Evolutionary conservation across 495 filamentous ascomycete species (phyloP).

Genomic region (Rusavskia elegans): DNA sequence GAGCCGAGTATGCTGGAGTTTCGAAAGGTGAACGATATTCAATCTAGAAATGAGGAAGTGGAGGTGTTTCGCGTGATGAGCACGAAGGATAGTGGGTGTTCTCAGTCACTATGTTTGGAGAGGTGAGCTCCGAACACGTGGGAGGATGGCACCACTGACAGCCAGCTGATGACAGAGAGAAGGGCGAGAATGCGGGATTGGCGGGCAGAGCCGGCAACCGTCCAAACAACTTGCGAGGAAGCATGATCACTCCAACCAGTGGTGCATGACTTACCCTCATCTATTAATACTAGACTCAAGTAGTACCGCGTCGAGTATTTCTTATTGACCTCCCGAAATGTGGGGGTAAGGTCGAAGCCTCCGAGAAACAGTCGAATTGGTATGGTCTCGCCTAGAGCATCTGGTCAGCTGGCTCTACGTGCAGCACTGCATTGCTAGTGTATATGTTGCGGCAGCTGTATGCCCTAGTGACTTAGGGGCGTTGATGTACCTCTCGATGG

Average conservation of each 20-base stretch:
- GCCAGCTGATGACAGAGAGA: no score
- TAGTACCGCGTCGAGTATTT: slow-evolving; percentile 99
- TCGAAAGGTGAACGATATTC: no score
- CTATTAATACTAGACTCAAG: slow-evolving; percentile 87
- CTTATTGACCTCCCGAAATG: slow-evolving; percentile 99
- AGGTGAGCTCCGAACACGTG: no score
- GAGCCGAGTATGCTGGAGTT: no score
- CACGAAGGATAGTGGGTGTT: no score
- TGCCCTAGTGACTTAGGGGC: background rate
- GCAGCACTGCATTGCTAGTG: background rate
- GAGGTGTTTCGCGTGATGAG: no score
- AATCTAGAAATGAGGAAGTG: no score
- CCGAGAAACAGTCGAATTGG: slow-evolving; percentile 95
- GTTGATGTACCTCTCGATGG: slow-evolving; percentile 59
- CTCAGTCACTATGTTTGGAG: no score
- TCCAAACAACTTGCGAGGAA: background rate
- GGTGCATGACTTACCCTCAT: slow-evolving; percentile 51
- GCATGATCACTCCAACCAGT: background rate
- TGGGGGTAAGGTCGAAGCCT: slow-evolving; percentile 93
- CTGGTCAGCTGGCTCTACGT: background rate
- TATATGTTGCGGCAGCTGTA: slow-evolving; percentile 14
- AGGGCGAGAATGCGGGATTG: background rate
- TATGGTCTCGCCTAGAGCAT: slow-evolving; percentile 68
- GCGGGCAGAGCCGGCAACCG: background rate
- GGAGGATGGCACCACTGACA: no score